phyloP scores from a whole-genome alignment of 495 filamentous ascomycete genomes.

The Aspergillus bridgeri region DNA sequence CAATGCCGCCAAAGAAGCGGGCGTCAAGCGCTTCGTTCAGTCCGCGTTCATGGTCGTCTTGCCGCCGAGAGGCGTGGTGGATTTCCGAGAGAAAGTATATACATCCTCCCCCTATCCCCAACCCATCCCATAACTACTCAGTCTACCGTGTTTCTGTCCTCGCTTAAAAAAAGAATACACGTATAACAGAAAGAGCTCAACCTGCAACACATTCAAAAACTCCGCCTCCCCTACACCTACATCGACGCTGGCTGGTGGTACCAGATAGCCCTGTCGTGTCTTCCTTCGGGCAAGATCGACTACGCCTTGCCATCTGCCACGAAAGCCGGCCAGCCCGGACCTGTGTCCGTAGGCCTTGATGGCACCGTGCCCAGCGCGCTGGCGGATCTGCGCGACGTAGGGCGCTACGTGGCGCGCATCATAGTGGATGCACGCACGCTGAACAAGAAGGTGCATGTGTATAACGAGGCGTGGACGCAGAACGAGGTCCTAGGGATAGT shows the following conservation, averaged over 20 bases:
- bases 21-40: conserved; percentile 32
- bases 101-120: too few relatives aligned
- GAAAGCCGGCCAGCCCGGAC: too few relatives aligned
- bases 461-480: conserved; percentile 27
- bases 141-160: too few relatives aligned
- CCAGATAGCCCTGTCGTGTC: conserved; percentile 23
- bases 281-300: conserved; percentile 37
- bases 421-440: conserved; percentile 39
- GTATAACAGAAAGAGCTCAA: conserved; percentile 32
- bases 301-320: conserved; percentile 16
- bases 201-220: conserved; percentile 25
- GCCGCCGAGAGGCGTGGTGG: conserved; percentile 19
- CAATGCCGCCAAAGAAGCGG: conserved; percentile 17
- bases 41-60: conserved; percentile 22
- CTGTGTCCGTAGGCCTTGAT: too few relatives aligned
- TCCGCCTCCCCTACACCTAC: conserved; percentile 41
- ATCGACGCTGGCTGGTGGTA: conserved; percentile 47
- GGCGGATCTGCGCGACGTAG: conserved; percentile 39
- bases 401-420: conserved; percentile 37
- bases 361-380: conserved; percentile 29
- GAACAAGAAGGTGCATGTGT: conserved; percentile 37
- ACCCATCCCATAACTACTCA: too few relatives aligned
- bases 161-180: too few relatives aligned
- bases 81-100: conserved; percentile 11
- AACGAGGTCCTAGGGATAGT: conserved; percentile 32